Conservation (phyloP, 768 basidiomycete species). For the Lepiota venenata region DNA sequence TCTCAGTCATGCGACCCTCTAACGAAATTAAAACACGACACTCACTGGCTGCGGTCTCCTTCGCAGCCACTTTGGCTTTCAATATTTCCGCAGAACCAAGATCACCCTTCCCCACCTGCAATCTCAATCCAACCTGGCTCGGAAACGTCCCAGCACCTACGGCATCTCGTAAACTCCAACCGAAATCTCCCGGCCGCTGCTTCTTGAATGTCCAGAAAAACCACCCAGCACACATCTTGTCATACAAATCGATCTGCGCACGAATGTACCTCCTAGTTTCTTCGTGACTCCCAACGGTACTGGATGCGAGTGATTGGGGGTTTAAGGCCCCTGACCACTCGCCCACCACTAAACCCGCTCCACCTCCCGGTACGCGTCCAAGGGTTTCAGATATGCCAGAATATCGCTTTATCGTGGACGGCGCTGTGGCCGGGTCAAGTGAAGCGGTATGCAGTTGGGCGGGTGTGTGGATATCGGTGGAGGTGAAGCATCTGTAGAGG, state of each 20-base stretch:
- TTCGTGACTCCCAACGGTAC: slow-evolving; percentile 16
- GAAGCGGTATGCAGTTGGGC: slow-evolving; percentile 52
- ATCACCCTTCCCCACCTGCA: slow-evolving; percentile 13
- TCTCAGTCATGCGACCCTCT: slow-evolving; percentile 25
- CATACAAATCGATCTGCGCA: slow-evolving; percentile 67
- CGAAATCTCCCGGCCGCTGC: slow-evolving; percentile 57
- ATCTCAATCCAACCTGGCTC: slow-evolving; percentile 38
- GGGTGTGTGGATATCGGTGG: slow-evolving; percentile 47
- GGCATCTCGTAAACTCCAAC: slow-evolving; percentile 73
- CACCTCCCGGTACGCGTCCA: slow-evolving; percentile 29
- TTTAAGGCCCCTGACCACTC: slow-evolving; percentile 82
- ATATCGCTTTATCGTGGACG: slow-evolving; percentile 32
- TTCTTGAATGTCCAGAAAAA: slow-evolving; percentile 90
- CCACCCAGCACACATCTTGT: slow-evolving; percentile 63
- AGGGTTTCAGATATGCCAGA: slow-evolving; percentile 27
- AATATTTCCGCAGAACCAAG: not conserved
- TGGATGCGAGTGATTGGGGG: slow-evolving; percentile 47
- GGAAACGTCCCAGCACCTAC: slow-evolving; percentile 63
- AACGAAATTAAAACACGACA: slow-evolving; percentile 5
- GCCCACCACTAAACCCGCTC: slow-evolving; percentile 50
- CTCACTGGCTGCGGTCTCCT: slow-evolving; percentile 15
- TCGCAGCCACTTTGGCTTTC: not conserved
- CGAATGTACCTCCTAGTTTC: slow-evolving; percentile 47
- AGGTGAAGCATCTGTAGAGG: slow-evolving; percentile 78
- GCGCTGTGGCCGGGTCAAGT: slow-evolving; percentile 38